phyloP scores from a whole-genome alignment of 352 stramenopile genomes.

The Globisporangium nagaii region DNA sequence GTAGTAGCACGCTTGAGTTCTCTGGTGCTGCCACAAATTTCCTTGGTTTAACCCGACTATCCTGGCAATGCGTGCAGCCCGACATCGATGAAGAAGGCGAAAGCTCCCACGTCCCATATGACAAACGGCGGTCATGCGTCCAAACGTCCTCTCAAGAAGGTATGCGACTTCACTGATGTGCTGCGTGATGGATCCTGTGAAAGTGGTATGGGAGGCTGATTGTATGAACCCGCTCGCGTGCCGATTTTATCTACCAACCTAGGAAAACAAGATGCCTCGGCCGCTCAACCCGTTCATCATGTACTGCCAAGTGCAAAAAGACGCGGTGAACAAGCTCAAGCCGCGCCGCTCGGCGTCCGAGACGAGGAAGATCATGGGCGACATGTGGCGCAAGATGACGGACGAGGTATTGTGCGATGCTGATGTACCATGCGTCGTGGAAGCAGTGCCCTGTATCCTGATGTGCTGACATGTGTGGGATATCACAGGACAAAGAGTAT shows the following conservation, averaged over 20 bases:
- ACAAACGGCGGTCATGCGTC: conserved; percentile 19
- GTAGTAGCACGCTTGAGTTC: conserved; percentile 5
- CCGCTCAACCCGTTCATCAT: conserved; percentile 82
- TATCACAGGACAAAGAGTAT: conserved; percentile 60
- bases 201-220: no score
- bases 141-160: conserved; percentile 22
- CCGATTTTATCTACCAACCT: no score
- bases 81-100: conserved; percentile 36
- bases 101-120: conserved; percentile 5
- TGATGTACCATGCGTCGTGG: background rate
- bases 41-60: no score
- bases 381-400: conserved; percentile 79
- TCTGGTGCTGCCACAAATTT: background rate
- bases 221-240: no score
- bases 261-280: conserved; percentile 34
- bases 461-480: background rate
- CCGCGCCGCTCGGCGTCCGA: conserved; percentile 54
- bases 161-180: no score
- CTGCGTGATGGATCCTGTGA: no score
- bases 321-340: conserved; percentile 47
- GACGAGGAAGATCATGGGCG: conserved; percentile 72
- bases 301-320: conserved; percentile 77
- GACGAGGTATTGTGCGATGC: conserved; percentile 65
- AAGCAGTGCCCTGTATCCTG: background rate
- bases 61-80: conserved; percentile 34